Base-by-base conservation (phyloP, 225 moss, liverwort and hornwort species). In the Marchantia paleacea region DNA sequence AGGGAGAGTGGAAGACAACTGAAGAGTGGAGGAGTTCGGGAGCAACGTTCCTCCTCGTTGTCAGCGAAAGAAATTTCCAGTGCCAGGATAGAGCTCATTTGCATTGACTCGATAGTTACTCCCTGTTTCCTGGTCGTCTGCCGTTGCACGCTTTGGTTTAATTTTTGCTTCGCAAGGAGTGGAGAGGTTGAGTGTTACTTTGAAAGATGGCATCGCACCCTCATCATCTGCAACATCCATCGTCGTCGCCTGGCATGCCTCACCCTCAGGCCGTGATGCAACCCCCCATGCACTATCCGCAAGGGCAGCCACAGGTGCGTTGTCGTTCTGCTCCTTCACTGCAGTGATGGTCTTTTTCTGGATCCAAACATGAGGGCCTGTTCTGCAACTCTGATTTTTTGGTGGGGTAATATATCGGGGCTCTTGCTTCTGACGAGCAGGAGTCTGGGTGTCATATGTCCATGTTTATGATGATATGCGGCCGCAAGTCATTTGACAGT, bases 241-340 rank as follows among this genome's bases (percentile, higher is more conserved):
- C 73, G 25, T 31, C 80, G 22, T 16, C 87, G 72, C 78, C 83
- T 8, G 88, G 81, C 62, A 86, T 88, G 76, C 80, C 77, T 72
- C 88, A 86, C 47, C 80, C 85, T 15, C 78, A 66, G 15, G 80
- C 80, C 24, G 84, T 80, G 77, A 88, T 88, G 88, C 90, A 86
- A 69, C 83, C 74, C 24, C 73, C 83, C 11, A 83, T 90, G 81
- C 85, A 87, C 18, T 91, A 88, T 71, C 83, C 76, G 77, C 90
- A 85, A 72, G 80, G 82, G 54, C 90, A 90, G 60, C 84, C 83
- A 70, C 90, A 90, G 88, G 88, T 81, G 53, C 28, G 47, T 60
- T 55, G 5, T 60, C 72, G 20, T 14, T 72, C 78, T 50, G 25
- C 50, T 19, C 22, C 10, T n/a, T 51, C 50, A 50, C 10, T 10